phyloP scores from a whole-genome alignment of 2,329 filamentous ascomycete genomes.

The Phyllachora maydis region DNA sequence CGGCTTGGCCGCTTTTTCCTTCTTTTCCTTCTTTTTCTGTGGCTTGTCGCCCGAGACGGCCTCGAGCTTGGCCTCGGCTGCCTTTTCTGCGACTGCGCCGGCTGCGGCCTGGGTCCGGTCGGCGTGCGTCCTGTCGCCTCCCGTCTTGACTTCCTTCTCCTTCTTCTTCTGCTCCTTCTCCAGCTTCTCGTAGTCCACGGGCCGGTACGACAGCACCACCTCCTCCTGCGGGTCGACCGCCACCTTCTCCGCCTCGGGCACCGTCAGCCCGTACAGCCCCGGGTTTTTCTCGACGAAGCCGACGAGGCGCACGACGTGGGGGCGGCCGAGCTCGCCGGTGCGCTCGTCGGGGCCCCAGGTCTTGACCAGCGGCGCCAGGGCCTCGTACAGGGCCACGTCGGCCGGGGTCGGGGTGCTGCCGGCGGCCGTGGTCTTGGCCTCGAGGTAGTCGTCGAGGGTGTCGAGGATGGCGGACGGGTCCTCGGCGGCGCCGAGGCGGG shows the following conservation, averaged over 20 bases:
- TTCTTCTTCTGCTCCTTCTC: constrained; percentile 96
- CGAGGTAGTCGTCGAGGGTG: constrained; percentile 69
- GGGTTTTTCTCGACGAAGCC: constrained; percentile 89
- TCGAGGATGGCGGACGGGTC: constrained; percentile 52
- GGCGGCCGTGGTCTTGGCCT: constrained; percentile 72
- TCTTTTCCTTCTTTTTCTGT: constrained; percentile 88
- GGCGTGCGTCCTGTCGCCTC: constrained; percentile 25
- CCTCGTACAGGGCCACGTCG: constrained; percentile 66
- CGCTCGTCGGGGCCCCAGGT: constrained; percentile 70
- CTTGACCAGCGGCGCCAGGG: constrained; percentile 55
- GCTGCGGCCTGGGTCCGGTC: constrained; percentile 41
- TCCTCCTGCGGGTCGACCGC: constrained; percentile 56
- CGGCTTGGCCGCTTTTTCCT: constrained; percentile 66
- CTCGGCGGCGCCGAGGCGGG: constrained; percentile 43
- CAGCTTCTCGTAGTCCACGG: constrained; percentile 74
- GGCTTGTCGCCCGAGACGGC: constrained; percentile 16
- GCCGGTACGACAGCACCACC: constrained; percentile 76
- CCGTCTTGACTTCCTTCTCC: constrained; percentile 54
- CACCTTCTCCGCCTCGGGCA: constrained; percentile 57
- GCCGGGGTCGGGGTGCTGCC: constrained; percentile 78
- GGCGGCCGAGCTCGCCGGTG: constrained; percentile 73
- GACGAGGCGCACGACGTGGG: constrained; percentile 76
- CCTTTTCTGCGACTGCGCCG: constrained; percentile 27
- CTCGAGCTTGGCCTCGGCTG: constrained; percentile 14
- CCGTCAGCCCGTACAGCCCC: constrained; percentile 47